Base-by-base conservation (phyloP, 306 rosid species). In the Vigna trinervia region DNA sequence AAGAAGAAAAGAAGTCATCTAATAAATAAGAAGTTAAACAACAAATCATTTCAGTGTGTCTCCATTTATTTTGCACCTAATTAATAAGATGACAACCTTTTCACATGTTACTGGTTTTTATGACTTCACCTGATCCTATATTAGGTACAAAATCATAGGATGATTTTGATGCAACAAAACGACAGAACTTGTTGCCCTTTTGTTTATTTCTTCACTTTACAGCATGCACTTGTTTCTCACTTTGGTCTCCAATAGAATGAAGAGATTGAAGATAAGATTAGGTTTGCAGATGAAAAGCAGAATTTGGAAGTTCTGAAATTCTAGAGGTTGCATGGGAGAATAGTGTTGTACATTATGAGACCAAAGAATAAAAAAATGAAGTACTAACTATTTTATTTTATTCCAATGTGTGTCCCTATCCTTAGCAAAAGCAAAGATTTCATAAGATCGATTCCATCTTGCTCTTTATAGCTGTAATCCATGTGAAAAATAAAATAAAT, bases 291-390 rank as follows among this genome's bases (percentile, higher is more conserved):
- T 17, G 36, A 66, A 66, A 66, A 48, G 61, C 7, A 30, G 69
- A 26, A 12, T 63, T 73, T 71, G 61, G 79, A 39, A 17, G 60
- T 63, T 72, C 68, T 52, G 23, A 41, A 64, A 73, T 73, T 32
- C 28, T 26, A 26, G 3, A 26, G 28, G 28, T 2, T 26, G 28
- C 28, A 26, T 26, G 28, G 28, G 28, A 26, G 28, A 26, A 26
- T 26, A 26, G 28, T 26, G 28, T 26, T 26, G 28, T 26, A 26
- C 3, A 26, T 26, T 26, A 26, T 26, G 28, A 26, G 28, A 26
- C 28, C 28, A 26, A 26, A 26, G 28, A 26, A 26, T 26, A 26
- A 26, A 26, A 26, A 26, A 26, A 2, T 26, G 3, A 26, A 26
- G 3, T 26, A 26, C 28, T 26, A 26, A 26, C 28, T 26, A 26